Evolutionary conservation across 108 stramenopile species (phyloP).

Genomic region (Schizochytrium sp.): DNA sequence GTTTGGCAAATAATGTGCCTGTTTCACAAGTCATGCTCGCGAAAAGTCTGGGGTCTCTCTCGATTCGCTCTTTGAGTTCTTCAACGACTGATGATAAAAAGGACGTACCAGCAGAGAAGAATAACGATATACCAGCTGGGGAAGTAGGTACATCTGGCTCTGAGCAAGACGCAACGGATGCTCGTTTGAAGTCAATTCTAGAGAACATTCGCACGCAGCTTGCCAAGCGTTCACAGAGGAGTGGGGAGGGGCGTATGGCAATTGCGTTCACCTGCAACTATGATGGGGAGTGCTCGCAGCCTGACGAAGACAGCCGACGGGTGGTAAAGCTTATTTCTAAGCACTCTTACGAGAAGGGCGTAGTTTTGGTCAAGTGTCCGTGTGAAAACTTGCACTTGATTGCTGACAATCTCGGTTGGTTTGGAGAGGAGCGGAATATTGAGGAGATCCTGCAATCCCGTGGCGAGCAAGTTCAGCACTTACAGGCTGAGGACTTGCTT

Average conservation of each 20-base stretch:
- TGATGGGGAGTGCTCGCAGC: slow-evolving; percentile 35
- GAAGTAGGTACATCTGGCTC: neutral
- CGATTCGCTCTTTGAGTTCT: no score
- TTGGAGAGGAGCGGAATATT: slow-evolving; percentile 42
- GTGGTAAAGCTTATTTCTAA: slow-evolving; percentile 32
- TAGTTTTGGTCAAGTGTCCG: slow-evolving; percentile 42
- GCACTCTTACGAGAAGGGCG: slow-evolving; percentile 23
- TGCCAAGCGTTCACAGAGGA: slow-evolving; percentile 12
- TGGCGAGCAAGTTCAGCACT: slow-evolving; percentile 2
- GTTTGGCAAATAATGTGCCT: no score
- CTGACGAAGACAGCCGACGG: slow-evolving; percentile 22
- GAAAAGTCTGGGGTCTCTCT: no score
- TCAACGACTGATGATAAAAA: no score
- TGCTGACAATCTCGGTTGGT: slow-evolving; percentile 56
- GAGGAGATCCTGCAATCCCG: slow-evolving; percentile 32
- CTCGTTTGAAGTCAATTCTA: slow-evolving; percentile 19
- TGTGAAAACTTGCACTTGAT: slow-evolving; percentile 25
- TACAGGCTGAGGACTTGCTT: slow-evolving; percentile 2
- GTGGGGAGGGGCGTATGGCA: slow-evolving; percentile 8
- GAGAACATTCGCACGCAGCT: slow-evolving; percentile 29
- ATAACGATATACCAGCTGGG: no score
- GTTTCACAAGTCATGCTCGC: no score
- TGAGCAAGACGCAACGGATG: neutral
- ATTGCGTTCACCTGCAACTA: slow-evolving; percentile 56
- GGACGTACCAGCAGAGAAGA: no score